A percentile compares a stretch with the other conserved stretches of the same genome.
Conservation (phyloP, 805 yeast species). For the Jamesozyma spencerorum region DNA sequence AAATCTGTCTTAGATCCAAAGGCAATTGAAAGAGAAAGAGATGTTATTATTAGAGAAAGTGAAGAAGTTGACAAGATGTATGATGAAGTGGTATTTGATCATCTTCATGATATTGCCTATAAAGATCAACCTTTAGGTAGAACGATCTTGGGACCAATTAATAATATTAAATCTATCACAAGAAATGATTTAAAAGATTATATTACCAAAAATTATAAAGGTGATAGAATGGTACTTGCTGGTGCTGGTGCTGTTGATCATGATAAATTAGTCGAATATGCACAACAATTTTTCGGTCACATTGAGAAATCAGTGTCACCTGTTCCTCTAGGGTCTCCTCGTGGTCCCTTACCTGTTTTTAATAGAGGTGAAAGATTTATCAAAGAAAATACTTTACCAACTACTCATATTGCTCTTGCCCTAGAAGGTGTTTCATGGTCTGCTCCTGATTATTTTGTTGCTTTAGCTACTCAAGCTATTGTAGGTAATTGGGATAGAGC, state of each 20-base stretch:
- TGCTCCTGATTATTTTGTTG: slow-evolving; percentile 89
- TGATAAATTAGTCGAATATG: slow-evolving; percentile 66
- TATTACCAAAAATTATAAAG: slow-evolving; percentile 79
- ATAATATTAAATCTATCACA: slow-evolving; percentile 72
- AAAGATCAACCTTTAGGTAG: slow-evolving; percentile 90
- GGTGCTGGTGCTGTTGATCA: slow-evolving; percentile 95
- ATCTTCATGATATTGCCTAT: slow-evolving; percentile 85
- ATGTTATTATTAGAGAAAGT: slow-evolving; percentile 90
- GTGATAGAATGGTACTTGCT: slow-evolving; percentile 96
- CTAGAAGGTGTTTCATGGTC: slow-evolving; percentile 99
- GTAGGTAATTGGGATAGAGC: slow-evolving; percentile 97
- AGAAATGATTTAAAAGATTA: slow-evolving; percentile 69
- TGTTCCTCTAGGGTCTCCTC: slow-evolving; percentile 57
- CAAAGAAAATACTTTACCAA: slow-evolving; percentile 74
- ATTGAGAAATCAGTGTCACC: slow-evolving; percentile 43
- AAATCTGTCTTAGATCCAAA: slow-evolving; percentile 68
- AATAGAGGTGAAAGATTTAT: slow-evolving; percentile 79
- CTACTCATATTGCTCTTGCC: slow-evolving; percentile 85
- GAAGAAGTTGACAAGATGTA: slow-evolving; percentile 98
- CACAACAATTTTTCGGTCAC: slow-evolving; percentile 68
- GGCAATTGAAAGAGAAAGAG: slow-evolving; percentile 93
- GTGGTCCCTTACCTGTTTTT: slow-evolving; percentile 65
- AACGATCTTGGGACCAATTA: slow-evolving; percentile 91
- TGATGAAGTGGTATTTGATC: slow-evolving; percentile 96
- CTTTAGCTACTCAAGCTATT: slow-evolving; percentile 91